Evolutionary conservation across 2,329 filamentous ascomycete genomes (phyloP).

Genomic region (Aspergillus fijiensis): DNA sequence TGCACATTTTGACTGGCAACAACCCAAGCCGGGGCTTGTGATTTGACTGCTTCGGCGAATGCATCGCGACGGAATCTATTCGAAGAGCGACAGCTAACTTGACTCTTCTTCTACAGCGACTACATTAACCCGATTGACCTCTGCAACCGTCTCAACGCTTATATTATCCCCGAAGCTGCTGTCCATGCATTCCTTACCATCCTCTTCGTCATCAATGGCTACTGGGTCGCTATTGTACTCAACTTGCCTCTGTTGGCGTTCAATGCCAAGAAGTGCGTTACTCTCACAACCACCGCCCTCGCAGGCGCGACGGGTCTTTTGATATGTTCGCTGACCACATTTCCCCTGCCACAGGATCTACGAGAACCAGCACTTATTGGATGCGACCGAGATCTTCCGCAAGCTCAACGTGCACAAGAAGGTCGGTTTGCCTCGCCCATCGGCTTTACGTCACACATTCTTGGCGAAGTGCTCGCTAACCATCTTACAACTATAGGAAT

Average conservation of each 20-base stretch:
- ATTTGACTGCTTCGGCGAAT: background rate
- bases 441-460: constrained; percentile 10
- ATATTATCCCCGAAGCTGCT: constrained; percentile 97
- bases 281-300: background rate
- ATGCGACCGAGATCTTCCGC: constrained; percentile 98
- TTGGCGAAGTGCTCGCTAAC: constrained; percentile 12
- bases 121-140: constrained; percentile 99
- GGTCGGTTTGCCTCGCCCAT: constrained; percentile 51
- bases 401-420: constrained; percentile 99
- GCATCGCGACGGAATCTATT: constrained; percentile 11
- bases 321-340: constrained; percentile 22
- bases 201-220: constrained; percentile 96
- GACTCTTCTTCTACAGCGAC: constrained; percentile 61
- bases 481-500: constrained; percentile 65
- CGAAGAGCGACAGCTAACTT: constrained; percentile 29
- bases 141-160: constrained; percentile 99
- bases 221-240: constrained; percentile 90
- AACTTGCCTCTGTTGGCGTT: constrained; percentile 89
- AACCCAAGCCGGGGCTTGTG: background rate
- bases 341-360: constrained; percentile 66
- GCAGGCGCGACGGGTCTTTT: background rate
- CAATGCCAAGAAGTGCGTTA: constrained; percentile 94
- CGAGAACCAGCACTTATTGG: constrained; percentile 93
- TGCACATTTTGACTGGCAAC: background rate
- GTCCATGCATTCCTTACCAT: constrained; percentile 95